Evolutionary conservation across 257 asterid genomes (phyloP).

Genomic region (Verbascum thapsus): DNA sequence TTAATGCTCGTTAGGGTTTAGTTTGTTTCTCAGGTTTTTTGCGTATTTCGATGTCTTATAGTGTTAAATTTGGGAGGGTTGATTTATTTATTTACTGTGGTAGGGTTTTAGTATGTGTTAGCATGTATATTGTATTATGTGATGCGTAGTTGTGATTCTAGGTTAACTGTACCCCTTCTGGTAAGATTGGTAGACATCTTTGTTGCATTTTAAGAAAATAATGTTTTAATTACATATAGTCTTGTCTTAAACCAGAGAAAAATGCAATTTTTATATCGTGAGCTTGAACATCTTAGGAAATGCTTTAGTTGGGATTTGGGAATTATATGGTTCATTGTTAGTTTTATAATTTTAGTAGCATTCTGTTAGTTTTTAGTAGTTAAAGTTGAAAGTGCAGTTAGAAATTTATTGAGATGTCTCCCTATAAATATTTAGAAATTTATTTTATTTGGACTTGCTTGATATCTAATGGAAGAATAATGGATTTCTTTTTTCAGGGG

Average conservation of each 20-base stretch:
- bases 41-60: not conserved
- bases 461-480: not conserved
- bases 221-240: not conserved
- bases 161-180: not conserved
- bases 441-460: not conserved
- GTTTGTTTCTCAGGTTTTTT: not conserved
- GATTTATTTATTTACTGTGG: not conserved
- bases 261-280: no score
- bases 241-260: no score
- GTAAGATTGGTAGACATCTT: not conserved
- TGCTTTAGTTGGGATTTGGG: not conserved
- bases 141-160: not conserved
- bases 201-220: not conserved
- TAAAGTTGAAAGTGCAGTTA: not conserved
- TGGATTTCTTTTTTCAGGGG: constrained; percentile 19
- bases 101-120: not conserved
- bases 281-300: not conserved
- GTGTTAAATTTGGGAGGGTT: not conserved
- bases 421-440: not conserved
- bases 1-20: not conserved
- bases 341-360: not conserved
- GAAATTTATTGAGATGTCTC: not conserved
- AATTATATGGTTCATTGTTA: not conserved
- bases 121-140: not conserved
- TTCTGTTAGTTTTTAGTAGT: not conserved